A percentile compares a stretch with the other conserved stretches of the same genome.
Evolutionary conservation across 768 basidiomycete species (phyloP).

Genomic region (Russula sp.): DNA sequence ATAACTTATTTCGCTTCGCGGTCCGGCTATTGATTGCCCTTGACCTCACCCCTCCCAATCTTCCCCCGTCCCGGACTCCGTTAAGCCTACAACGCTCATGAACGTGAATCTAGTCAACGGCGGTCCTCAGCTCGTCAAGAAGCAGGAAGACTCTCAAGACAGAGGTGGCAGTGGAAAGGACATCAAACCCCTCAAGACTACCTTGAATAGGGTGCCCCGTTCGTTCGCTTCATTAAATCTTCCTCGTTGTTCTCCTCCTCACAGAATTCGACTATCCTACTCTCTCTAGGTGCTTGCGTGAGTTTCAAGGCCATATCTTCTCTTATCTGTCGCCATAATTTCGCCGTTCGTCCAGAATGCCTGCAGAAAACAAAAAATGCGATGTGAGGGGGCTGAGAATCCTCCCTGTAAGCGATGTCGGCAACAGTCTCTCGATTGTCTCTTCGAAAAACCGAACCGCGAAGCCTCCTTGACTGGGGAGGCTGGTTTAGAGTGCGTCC

Average conservation of each 20-base stretch:
- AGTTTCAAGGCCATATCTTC: conserved; percentile 26
- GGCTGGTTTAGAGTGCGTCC: conserved; percentile 78
- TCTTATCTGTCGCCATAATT: conserved; percentile 16
- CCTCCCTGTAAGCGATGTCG: conserved; percentile 95
- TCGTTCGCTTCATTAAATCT: conserved; percentile 41
- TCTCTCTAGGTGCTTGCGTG: conserved; percentile 69
- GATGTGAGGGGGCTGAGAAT: conserved; percentile 93
- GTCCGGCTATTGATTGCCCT: neutral
- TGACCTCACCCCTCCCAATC: conserved; percentile 10
- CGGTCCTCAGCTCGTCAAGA: conserved; percentile 39
- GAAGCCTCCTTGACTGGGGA: conserved; percentile 86
- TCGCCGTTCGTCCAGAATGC: conserved; percentile 58
- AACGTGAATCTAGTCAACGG: conserved; percentile 25
- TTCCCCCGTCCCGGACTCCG: conserved; percentile 12
- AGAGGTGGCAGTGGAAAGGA: conserved; percentile 43
- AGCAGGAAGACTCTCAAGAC: conserved; percentile 53
- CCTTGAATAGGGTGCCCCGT: conserved; percentile 85
- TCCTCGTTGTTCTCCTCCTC: conserved; percentile 21
- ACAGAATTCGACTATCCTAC: conserved; percentile 3
- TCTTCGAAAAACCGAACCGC: conserved; percentile 90
- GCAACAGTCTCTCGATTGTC: conserved; percentile 82
- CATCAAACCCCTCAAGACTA: conserved; percentile 66
- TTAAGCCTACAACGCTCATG: conserved; percentile 8
- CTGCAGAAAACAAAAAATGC: conserved; percentile 95
- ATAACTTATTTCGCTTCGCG: neutral